Conservation (phyloP, 2,329 filamentous ascomycete genomes). For the Knoxdaviesia proteae region DNA sequence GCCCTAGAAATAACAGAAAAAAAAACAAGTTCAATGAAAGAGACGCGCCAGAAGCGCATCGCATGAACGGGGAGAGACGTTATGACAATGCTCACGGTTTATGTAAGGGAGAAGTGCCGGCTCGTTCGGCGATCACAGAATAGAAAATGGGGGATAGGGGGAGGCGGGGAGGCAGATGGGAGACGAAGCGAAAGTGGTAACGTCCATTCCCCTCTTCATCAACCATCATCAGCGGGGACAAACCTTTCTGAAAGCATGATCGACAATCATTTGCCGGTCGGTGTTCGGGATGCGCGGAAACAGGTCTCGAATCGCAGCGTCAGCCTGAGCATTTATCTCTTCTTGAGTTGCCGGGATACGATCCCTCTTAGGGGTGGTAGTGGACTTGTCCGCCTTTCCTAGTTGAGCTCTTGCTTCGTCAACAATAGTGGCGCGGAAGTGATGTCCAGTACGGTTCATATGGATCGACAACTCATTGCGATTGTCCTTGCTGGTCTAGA, state of each 20-base stretch:
- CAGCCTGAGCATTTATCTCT: conserved; percentile 40
- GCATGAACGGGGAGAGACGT: too few relatives aligned
- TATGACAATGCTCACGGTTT: too few relatives aligned
- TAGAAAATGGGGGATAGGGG: neutral
- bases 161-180: neutral
- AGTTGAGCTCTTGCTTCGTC: conserved; percentile 25
- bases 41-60: too few relatives aligned
- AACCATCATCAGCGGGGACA: conserved; percentile 8
- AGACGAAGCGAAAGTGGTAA: neutral
- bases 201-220: neutral
- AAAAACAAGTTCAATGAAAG: too few relatives aligned
- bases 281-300: conserved; percentile 46
- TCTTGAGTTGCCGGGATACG: conserved; percentile 37
- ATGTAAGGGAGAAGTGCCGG: too few relatives aligned
- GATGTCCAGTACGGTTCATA: conserved; percentile 37
- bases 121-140: too few relatives aligned
- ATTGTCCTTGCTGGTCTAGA: conserved; percentile 13
- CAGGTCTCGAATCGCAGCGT: conserved; percentile 39
- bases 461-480: conserved; percentile 24
- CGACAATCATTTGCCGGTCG: conserved; percentile 39
- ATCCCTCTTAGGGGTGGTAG: conserved; percentile 18
- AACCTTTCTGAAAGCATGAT: conserved; percentile 42
- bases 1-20: conserved; percentile 15
- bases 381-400: conserved; percentile 6
- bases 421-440: conserved; percentile 37